Evolutionary conservation across 768 basidiomycete genomes (phyloP), one percentile per base, ranked within the genome.

Genomic region (Tricholoma terreum): DNA sequence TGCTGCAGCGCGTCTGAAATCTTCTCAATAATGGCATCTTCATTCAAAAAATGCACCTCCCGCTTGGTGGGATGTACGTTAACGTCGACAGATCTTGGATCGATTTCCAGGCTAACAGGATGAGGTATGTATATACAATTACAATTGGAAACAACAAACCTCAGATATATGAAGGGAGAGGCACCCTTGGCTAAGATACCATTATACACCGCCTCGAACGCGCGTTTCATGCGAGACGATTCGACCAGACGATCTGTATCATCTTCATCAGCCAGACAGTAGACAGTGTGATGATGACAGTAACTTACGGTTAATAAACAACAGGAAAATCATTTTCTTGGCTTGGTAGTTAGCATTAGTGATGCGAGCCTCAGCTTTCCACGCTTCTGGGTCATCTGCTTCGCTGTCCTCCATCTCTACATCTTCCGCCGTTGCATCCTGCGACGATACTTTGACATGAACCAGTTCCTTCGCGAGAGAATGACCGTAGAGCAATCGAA

Each of bases 61-160:
- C 90, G 89, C 69, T 99, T 99, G 2, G 97, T 98, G 0, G 96
- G 97, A 68, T 98, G 95, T 7, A 98, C 94, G 64, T 99, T 99
- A 53, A 98, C 95, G 64, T 99, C 97, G 15, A 99, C 89, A 22
- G 89, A 85, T 30, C 84, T 81, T 0, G 94, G 93, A 59, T 94
- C 87, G 63, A 98, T 87, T 40, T 86, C 78, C 42, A 98, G 71
- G 63, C 94, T 95, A 58, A n/a, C 24, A 11, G 22, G 46, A 48
- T 42, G 22, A n/a, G n/a, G 50, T 55, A 45, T 27, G 40, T 50
- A 11, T 30, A 36, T 15, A 30, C 11, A 3, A 45, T 12, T 19
- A 34, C 4, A 33, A 43, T n/a, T 11, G 21, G 9, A 58, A 11
- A 5, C 35, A 24, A 60, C 75, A n/a, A 57, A 93, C 94, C 92